A percentile compares a stretch with the other conserved stretches of the same genome.
phyloP scores from a whole-genome alignment of 768 basidiomycete genomes.

The Suillus alpinus region DNA sequence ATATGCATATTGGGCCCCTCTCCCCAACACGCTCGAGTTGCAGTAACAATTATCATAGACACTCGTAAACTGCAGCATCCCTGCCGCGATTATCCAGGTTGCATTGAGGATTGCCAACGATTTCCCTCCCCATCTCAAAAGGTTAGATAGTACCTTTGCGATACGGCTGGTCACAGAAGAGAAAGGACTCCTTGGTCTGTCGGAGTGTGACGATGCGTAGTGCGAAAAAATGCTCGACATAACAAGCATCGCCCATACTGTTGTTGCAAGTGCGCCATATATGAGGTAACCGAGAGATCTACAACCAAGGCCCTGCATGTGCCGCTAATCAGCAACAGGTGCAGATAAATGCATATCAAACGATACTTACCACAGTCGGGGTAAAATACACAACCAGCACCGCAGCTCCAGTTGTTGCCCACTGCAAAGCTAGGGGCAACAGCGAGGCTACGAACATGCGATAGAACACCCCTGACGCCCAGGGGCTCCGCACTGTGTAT shows the following conservation, averaged over 20 bases:
- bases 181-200: background rate
- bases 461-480: conserved; percentile 16
- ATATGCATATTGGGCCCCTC: conserved; percentile 19
- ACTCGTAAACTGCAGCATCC: conserved; percentile 24
- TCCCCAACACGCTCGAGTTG: conserved; percentile 19
- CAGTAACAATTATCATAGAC: conserved; percentile 24
- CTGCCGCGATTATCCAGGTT: conserved; percentile 16
- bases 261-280: conserved; percentile 28
- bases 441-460: conserved; percentile 21
- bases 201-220: conserved; percentile 6
- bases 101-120: conserved; percentile 20
- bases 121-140: conserved; percentile 18
- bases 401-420: conserved; percentile 26
- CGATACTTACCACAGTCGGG: conserved; percentile 19
- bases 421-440: conserved; percentile 22
- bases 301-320: conserved; percentile 30
- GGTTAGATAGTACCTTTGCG: conserved; percentile 5
- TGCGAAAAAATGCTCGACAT: conserved; percentile 26
- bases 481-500: conserved; percentile 7
- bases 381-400: conserved; percentile 22
- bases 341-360: background rate
- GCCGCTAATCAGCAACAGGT: background rate
- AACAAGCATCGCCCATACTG: conserved; percentile 30
- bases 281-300: conserved; percentile 31
- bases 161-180: background rate